Conservation (phyloP, 2,329 filamentous ascomycete genomes). For the Ophiostoma australiae region DNA sequence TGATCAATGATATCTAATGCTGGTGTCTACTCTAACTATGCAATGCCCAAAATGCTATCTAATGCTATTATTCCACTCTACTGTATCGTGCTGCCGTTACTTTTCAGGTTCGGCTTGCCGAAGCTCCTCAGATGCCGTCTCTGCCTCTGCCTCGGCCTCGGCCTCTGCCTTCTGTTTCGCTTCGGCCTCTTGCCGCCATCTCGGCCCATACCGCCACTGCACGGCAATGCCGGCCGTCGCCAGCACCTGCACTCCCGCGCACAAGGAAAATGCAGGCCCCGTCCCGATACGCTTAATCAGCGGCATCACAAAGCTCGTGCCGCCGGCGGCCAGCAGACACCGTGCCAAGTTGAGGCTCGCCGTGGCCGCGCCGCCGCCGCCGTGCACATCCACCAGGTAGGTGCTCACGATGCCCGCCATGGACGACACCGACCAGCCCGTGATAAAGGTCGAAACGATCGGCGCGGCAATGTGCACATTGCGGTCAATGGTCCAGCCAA, state of each 20-base stretch:
- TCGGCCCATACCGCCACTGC: conserved; percentile 48
- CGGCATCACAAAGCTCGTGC: conserved; percentile 54
- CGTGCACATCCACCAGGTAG: conserved; percentile 57
- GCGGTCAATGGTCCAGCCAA: conserved; percentile 50
- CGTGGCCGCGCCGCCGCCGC: conserved; percentile 57
- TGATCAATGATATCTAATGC: too few species aligned
- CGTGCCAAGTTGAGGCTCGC: conserved; percentile 60
- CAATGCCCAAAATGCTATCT: background rate
- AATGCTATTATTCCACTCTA: background rate
- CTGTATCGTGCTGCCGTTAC: background rate
- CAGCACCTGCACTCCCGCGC: conserved; percentile 46
- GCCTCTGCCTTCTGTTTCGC: too few species aligned
- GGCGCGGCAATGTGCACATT: conserved; percentile 47
- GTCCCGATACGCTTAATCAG: conserved; percentile 54
- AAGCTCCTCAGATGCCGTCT: background rate
- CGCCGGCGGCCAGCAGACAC: conserved; percentile 56
- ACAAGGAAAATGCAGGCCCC: conserved; percentile 57
- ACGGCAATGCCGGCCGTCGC: conserved; percentile 47
- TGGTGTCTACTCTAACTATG: background rate
- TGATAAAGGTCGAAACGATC: conserved; percentile 53
- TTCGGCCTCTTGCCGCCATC: conserved; percentile 35
- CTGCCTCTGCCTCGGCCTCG: background rate
- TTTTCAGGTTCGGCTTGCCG: background rate
- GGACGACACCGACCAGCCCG: conserved; percentile 54
- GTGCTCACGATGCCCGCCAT: conserved; percentile 59